These are phyloP conservation scores for Schizosaccharomyces octosporus DNA, from an alignment of 805 yeast genomes.

Conservation along the genomic window DNA sequence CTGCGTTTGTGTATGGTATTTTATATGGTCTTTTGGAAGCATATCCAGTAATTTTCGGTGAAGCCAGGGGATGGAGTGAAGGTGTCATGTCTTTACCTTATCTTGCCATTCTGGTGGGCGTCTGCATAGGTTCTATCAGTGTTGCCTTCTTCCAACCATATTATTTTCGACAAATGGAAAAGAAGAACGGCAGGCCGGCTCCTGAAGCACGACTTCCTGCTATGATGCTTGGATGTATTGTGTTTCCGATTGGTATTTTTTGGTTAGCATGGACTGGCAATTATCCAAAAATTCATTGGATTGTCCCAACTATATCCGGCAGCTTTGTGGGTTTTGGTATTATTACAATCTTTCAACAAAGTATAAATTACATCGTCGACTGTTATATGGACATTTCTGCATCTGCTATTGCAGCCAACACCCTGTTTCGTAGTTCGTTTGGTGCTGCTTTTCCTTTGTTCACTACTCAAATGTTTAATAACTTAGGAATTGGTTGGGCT, in stretches of 20 bases:
- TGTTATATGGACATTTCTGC: constrained; percentile 21
- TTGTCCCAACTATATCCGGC: constrained; percentile 38
- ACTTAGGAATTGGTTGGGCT: neutral
- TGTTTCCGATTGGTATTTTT: constrained; percentile 33
- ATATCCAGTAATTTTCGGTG: constrained; percentile 41
- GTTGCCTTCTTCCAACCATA: constrained; percentile 28
- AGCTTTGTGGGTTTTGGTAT: constrained; percentile 34
- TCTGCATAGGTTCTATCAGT: constrained; percentile 27
- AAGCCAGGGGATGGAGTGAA: constrained; percentile 29
- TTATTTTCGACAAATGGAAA: constrained; percentile 17
- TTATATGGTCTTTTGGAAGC: constrained; percentile 45
- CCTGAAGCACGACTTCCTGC: constrained; percentile 39
- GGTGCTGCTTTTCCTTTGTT: neutral
- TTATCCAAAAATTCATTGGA: constrained; percentile 25
- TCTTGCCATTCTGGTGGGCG: constrained; percentile 50
- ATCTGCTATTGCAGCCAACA: neutral
- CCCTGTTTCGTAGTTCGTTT: neutral
- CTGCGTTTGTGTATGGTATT: constrained; percentile 18
- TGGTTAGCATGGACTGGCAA: constrained; percentile 54
- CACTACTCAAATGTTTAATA: neutral
- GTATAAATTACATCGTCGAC: constrained; percentile 49
- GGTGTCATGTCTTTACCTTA: constrained; percentile 57
- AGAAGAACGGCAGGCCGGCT: constrained; percentile 28
- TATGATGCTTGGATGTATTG: constrained; percentile 24
- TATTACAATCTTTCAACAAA: constrained; percentile 41